Base-by-base conservation (phyloP, 1,284 basidiomycete species). In the Volvariella volvacea region DNA sequence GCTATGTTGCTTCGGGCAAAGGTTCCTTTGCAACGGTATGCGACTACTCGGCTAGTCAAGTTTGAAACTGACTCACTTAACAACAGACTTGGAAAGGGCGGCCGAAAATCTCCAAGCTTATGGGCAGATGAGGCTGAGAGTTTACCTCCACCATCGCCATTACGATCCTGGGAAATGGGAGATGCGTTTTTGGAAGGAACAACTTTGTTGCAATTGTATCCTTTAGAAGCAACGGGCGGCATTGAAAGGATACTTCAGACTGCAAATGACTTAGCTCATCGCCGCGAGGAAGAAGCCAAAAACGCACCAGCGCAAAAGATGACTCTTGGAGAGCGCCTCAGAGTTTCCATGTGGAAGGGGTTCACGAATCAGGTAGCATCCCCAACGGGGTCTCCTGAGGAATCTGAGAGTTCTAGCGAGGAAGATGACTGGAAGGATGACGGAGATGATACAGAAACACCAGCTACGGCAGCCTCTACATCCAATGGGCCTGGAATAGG, bases 231-330 rank as follows among this genome's bases (percentile, higher is more conserved):
- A 3, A 73, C 76, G 4, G 84, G 85, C 1, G 83, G 86, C 15
- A 72, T 85, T 36, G 85, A 85, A 44, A 66, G 73, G 28, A 65
- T 88, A n/a, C 60, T 88, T 9, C 83, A 87, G 57, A 76, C 74
- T 0, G 78, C 82, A 8, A 66, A 62, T 22, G 83, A 86, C 50
- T 63, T 88, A n/a, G 53, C 68, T 8, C 63, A 64, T 40, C 74
- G 73, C 50, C 70, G 80, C 4, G 63, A 70, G 42, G 62, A 70
- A 41, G 66, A 70, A 37, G 54, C 47, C 12, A 64, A 59, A 45
- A 48, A 55, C 8, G 50, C 54, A 2, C 63, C 64, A 43, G 52
- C 56, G 0, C 61, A 59, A 8, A 64, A 61, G 17, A 55, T 63
- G 1, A 71, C 72, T 17, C 58, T 88, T 1, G 76, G 78, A 4